phyloP scores from a whole-genome alignment of 768 basidiomycete species.

The Tulasnella sp. region DNA sequence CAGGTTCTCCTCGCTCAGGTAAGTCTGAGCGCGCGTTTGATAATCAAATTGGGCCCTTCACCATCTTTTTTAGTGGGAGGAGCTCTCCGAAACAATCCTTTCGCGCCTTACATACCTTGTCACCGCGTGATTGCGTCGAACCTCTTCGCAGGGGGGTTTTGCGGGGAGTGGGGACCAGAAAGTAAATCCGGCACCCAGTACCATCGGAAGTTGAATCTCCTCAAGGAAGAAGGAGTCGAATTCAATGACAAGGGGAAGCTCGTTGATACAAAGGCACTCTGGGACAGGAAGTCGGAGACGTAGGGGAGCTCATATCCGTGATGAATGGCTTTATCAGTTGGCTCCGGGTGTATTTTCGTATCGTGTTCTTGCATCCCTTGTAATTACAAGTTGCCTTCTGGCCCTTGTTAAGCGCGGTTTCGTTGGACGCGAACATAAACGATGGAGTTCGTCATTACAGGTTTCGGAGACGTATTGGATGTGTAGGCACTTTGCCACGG shows the following conservation, averaged over 20 bases:
- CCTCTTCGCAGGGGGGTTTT: conserved; percentile 50
- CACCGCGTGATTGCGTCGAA: conserved; percentile 57
- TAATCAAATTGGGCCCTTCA: not conserved
- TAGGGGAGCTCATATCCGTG: not conserved
- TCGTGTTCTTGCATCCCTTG: too few relatives aligned
- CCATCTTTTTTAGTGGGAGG: conserved; percentile 44
- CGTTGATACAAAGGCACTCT: not conserved
- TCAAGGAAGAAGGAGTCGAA: conserved; percentile 41
- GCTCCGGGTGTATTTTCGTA: not conserved
- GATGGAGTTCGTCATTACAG: too few relatives aligned
- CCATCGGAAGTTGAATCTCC: conserved; percentile 38
- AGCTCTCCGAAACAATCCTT: conserved; percentile 54
- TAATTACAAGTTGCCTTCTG: too few relatives aligned
- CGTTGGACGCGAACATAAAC: too few relatives aligned
- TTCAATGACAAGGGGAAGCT: conserved; percentile 39
- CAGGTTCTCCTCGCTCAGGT: conserved; percentile 55
- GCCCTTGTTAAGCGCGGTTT: too few relatives aligned
- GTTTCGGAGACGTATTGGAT: too few relatives aligned
- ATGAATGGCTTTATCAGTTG: too few relatives aligned
- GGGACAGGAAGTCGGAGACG: not conserved
- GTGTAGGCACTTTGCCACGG: too few relatives aligned
- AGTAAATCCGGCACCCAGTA: conserved; percentile 25
- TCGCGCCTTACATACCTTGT: conserved; percentile 55
- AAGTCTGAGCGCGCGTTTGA: too few relatives aligned
- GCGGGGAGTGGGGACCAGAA: conserved; percentile 47